A percentile compares a stretch with the other conserved stretches of the same genome.
Conservation (phyloP, 306 rosid genomes). For the Casuarina equisetifolia region DNA sequence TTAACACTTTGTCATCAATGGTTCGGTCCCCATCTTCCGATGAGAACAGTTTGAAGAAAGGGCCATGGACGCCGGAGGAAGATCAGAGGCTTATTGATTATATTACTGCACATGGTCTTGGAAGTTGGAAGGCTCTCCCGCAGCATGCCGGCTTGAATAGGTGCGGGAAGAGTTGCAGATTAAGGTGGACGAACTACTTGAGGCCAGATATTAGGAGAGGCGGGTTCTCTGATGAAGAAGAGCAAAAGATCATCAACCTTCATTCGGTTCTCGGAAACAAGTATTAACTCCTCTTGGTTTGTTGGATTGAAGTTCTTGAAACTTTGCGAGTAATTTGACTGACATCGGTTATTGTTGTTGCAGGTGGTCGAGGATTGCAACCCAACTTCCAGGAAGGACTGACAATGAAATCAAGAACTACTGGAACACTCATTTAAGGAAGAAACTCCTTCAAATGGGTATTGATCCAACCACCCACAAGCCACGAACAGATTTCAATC, state of each 20-base stretch:
- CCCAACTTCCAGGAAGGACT: conserved; percentile 78
- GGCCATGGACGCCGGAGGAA: conserved; percentile 96
- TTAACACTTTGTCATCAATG: conserved; percentile 32
- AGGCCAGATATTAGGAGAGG: conserved; percentile 95
- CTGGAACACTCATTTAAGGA: conserved; percentile 85
- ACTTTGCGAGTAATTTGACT: background rate
- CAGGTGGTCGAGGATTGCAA: conserved; percentile 94
- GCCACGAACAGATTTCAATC: conserved; percentile 74
- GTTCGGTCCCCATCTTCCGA: conserved; percentile 77
- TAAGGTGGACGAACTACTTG: conserved; percentile 88
- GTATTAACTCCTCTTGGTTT: conserved; percentile 24
- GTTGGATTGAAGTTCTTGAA: background rate
- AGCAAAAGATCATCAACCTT: conserved; percentile 64
- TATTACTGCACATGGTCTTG: conserved; percentile 63
- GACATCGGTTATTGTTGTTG: background rate
- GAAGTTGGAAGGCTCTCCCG: conserved; percentile 81
- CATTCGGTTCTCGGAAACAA: conserved; percentile 85
- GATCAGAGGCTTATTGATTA: conserved; percentile 64
- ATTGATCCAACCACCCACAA: conserved; percentile 90
- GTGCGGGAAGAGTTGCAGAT: conserved; percentile 88
- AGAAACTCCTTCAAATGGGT: conserved; percentile 80
- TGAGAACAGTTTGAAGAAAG: conserved; percentile 70
- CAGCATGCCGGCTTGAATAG: conserved; percentile 82
- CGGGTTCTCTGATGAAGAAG: conserved; percentile 71
- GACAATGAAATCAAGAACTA: conserved; percentile 88